phyloP scores from a whole-genome alignment of 23 red algal species.

The Gracilaria caudata region DNA sequence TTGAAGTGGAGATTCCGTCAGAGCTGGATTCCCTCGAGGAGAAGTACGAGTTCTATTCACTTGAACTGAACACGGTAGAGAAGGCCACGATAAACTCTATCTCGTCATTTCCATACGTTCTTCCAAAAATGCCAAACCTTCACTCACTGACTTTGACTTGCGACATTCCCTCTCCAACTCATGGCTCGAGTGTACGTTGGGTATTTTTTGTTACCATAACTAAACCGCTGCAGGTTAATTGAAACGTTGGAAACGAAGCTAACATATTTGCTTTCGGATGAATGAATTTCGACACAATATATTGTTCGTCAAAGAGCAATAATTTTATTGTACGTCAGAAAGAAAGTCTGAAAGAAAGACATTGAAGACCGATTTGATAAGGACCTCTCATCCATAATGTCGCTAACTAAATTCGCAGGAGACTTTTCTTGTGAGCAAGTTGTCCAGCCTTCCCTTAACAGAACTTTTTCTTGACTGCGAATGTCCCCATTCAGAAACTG shows the following conservation, averaged over 20 bases:
- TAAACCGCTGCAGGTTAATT: background rate
- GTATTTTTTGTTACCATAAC: background rate
- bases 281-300: background rate
- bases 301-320: background rate
- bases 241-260: background rate
- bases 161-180: background rate
- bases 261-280: background rate
- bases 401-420: background rate
- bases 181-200: background rate
- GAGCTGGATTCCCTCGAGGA: background rate
- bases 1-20: background rate
- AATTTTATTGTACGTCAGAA: background rate
- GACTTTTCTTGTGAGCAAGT: background rate
- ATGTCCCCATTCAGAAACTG: background rate
- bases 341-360: background rate
- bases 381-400: background rate
- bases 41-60: conserved; percentile 3
- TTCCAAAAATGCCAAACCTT: conserved; percentile 7
- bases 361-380: background rate
- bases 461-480: background rate
- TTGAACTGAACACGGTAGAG: background rate
- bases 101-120: background rate
- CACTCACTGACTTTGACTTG: conserved; percentile 6
- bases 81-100: conserved; percentile 15
- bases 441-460: background rate